A percentile compares a stretch with the other conserved stretches of the same genome.
These are phyloP conservation scores for Striga asiatica DNA, from an alignment of 257 asterid species.

Conservation along the genomic window DNA sequence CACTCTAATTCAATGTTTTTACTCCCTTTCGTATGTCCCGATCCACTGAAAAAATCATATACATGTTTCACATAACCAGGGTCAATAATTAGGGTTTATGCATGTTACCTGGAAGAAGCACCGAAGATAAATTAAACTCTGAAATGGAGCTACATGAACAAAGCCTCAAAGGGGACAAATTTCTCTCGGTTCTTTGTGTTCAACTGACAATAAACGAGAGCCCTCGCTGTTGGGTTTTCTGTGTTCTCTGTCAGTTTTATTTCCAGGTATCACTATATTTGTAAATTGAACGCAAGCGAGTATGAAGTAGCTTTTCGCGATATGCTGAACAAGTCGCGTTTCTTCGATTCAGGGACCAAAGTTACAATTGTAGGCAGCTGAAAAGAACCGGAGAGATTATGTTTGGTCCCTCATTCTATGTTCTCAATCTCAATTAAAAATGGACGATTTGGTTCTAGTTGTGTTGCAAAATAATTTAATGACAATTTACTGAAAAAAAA, in stretches of 20 bases:
- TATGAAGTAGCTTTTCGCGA: background rate
- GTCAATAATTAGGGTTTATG: slow-evolving; percentile 8
- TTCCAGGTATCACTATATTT: background rate
- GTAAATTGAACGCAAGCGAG: background rate
- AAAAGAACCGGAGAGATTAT: background rate
- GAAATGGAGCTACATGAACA: slow-evolving; percentile 13
- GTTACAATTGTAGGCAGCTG: background rate
- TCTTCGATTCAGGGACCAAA: too few relatives aligned
- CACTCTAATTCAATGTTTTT: background rate
- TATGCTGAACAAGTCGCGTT: background rate
- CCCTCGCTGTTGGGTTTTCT: slow-evolving; percentile 8
- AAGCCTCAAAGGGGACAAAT: too few relatives aligned
- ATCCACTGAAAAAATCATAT: background rate
- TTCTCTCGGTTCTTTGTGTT: background rate
- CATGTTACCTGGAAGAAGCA: slow-evolving; percentile 10
- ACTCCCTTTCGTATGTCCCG: background rate
- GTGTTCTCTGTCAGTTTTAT: background rate
- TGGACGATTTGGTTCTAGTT: background rate
- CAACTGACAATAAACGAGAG: slow-evolving; percentile 1
- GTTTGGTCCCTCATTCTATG: background rate
- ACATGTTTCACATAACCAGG: background rate
- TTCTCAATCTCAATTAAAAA: too few relatives aligned
- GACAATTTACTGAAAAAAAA: too few relatives aligned
- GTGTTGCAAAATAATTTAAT: too few relatives aligned
- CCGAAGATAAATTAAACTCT: slow-evolving; percentile 6